phyloP scores from a whole-genome alignment of 2,329 filamentous ascomycete genomes.

The Claviceps fusiformis region DNA sequence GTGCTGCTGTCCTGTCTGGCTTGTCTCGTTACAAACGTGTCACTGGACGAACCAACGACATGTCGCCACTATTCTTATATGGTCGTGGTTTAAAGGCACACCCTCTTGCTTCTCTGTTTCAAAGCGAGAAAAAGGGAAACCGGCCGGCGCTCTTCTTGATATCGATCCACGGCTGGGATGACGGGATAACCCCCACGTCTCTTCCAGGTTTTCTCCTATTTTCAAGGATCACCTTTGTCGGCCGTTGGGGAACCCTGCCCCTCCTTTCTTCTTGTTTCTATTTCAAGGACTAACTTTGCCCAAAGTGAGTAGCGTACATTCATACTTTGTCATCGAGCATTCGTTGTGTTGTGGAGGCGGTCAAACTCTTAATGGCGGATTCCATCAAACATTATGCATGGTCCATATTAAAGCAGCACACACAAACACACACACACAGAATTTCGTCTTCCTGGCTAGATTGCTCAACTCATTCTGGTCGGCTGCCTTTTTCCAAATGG shows the following conservation, averaged over 20 bases:
- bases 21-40: neutral
- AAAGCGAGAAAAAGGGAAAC: neutral
- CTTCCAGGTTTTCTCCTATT: too few relatives aligned
- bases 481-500: too few relatives aligned
- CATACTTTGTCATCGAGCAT: neutral
- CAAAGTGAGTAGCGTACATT: neutral
- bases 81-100: neutral
- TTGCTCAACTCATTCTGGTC: neutral
- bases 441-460: neutral
- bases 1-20: neutral
- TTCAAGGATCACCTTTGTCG: too few relatives aligned
- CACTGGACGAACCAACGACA: neutral
- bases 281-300: neutral
- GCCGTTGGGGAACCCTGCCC: too few relatives aligned
- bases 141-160: neutral
- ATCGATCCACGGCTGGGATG: neutral
- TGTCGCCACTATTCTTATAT: too few relatives aligned
- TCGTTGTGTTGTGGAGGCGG: neutral
- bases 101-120: neutral
- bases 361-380: neutral
- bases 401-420: neutral
- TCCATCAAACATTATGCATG: neutral
- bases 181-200: too few relatives aligned
- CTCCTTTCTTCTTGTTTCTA: too few relatives aligned
- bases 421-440: neutral